Conservation (phyloP, 108 stramenopile genomes). For the Mediolabrus comicus region DNA sequence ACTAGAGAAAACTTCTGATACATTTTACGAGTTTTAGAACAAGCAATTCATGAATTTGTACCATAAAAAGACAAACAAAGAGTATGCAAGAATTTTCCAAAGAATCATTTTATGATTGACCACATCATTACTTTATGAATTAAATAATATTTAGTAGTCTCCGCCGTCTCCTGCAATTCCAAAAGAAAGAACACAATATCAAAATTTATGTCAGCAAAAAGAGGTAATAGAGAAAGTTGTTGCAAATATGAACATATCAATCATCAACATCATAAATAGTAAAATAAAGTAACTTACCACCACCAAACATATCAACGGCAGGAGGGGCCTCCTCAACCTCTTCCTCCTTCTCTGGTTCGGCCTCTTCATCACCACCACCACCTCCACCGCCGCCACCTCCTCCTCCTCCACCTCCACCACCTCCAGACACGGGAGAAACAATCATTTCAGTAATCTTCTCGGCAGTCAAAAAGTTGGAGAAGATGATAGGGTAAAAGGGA, state of each 20-base stretch:
- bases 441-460: slow-evolving; percentile 87
- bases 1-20: too few species aligned
- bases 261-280: too few species aligned
- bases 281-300: slow-evolving; percentile 22
- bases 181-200: neutral
- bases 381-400: slow-evolving; percentile 79
- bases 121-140: slow-evolving; percentile 4
- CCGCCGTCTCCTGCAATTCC: slow-evolving; percentile 15
- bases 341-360: slow-evolving; percentile 68
- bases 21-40: too few species aligned
- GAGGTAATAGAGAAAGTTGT: neutral
- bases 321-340: slow-evolving; percentile 72
- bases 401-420: slow-evolving; percentile 77
- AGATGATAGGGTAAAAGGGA: slow-evolving; percentile 95
- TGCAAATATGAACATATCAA: too few species aligned
- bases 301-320: slow-evolving; percentile 90
- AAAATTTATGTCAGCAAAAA: neutral
- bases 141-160: slow-evolving; percentile 21
- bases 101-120: neutral
- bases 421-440: slow-evolving; percentile 64
- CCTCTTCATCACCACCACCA: slow-evolving; percentile 67
- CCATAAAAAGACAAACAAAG: too few species aligned
- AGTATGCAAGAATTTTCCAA: too few species aligned
- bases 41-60: too few species aligned
- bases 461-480: slow-evolving; percentile 81